These are phyloP conservation scores for Scolecobasidium constrictum DNA, from an alignment of 2,329 filamentous ascomycete species.

Conservation along the genomic window DNA sequence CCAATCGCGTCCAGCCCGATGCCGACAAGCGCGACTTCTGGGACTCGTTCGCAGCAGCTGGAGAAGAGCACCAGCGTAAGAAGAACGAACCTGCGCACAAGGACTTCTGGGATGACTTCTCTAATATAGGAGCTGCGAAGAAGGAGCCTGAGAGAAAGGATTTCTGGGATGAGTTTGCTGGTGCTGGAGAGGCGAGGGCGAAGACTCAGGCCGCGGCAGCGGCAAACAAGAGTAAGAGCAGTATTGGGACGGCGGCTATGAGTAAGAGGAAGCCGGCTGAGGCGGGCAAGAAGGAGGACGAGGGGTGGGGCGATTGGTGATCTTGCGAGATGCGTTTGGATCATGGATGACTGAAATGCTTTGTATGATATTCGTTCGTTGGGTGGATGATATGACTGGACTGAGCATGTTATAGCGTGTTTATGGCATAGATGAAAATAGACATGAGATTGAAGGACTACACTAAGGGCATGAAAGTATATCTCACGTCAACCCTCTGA, in stretches of 20 bases:
- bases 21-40: constrained; percentile 44
- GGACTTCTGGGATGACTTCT: no score
- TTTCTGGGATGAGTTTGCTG: constrained; percentile 38
- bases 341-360: no score
- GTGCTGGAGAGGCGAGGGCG: constrained; percentile 17
- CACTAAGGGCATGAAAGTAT: no score
- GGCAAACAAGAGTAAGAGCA: constrained; percentile 32
- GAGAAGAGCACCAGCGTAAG: constrained; percentile 15
- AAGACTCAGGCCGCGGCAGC: constrained; percentile 15
- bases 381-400: background rate
- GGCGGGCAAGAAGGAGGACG: constrained; percentile 35
- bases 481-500: no score
- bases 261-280: constrained; percentile 32
- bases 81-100: constrained; percentile 11
- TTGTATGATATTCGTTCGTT: no score
- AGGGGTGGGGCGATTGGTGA: constrained; percentile 43
- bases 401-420: background rate
- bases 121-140: no score
- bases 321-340: no score
- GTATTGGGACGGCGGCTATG: constrained; percentile 55
- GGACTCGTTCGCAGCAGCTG: constrained; percentile 33
- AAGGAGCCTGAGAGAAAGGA: constrained; percentile 37
- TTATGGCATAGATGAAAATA: no score
- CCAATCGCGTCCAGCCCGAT: constrained; percentile 3
- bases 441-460: no score